Conservation (phyloP, 345 rosid species). For the Populus pruinosa region DNA sequence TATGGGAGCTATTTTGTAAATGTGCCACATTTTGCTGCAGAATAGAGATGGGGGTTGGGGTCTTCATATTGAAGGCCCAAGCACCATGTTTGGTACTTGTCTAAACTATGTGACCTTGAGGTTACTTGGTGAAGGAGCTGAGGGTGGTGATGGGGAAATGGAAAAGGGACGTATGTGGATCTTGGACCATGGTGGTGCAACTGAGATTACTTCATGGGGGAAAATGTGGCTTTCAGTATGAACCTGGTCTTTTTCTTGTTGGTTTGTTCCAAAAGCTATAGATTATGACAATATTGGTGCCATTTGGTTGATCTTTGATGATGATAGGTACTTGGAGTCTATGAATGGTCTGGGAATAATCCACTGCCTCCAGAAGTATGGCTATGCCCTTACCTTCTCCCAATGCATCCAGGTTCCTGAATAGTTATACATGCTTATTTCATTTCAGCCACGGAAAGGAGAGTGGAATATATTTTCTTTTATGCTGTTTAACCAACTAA, state of each 20-base stretch:
- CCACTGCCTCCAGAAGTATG: slow-evolving; percentile 97
- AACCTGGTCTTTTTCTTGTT: slow-evolving; percentile 4
- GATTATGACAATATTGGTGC: not conserved
- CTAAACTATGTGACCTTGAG: slow-evolving; percentile 83
- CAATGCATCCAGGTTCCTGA: slow-evolving; percentile 80
- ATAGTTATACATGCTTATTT: not conserved
- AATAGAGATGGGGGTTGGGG: slow-evolving; percentile 98
- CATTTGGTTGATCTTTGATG: slow-evolving; percentile 15
- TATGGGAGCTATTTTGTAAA: too few relatives aligned
- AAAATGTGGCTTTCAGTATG: slow-evolving; percentile 98
- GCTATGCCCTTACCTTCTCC: slow-evolving; percentile 85
- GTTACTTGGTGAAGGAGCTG: slow-evolving; percentile 91
- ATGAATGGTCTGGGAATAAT: slow-evolving; percentile 96
- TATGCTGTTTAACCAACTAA: too few relatives aligned
- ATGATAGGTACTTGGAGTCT: slow-evolving; percentile 78
- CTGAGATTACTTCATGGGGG: slow-evolving; percentile 88
- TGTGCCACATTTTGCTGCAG: slow-evolving; percentile 35
- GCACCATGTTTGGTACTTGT: slow-evolving; percentile 98
- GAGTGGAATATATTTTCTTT: too few relatives aligned
- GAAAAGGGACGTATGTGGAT: slow-evolving; percentile 88
- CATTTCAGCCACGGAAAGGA: not conserved
- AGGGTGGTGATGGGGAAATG: slow-evolving; percentile 77
- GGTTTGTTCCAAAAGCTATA: too few relatives aligned
- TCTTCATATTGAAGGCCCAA: slow-evolving; percentile 95
- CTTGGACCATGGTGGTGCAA: slow-evolving; percentile 87